phyloP scores from a whole-genome alignment of 768 basidiomycete genomes.

The Rubroboletus satanas region DNA sequence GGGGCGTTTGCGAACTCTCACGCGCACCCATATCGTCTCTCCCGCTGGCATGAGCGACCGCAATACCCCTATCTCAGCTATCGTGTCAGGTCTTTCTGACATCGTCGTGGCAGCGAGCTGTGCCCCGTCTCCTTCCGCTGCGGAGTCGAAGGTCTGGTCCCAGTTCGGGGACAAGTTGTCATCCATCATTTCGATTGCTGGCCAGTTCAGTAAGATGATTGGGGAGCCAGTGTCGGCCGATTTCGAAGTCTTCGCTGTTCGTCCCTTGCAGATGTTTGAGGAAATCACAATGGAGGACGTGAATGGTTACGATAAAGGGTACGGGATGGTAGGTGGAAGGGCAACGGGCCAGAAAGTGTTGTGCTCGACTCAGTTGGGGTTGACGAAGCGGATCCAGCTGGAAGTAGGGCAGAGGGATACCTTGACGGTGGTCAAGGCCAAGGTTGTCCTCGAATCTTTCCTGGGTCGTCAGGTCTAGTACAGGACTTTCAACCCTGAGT shows the following conservation, averaged over 20 bases:
- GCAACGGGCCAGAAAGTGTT: constrained; percentile 1
- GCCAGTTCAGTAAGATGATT: constrained; percentile 5
- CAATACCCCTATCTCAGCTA: not conserved
- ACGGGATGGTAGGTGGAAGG: no score
- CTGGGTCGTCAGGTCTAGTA: not conserved
- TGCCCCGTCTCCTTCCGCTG: not conserved
- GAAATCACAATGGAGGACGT: constrained; percentile 3
- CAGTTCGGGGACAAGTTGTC: constrained; percentile 1
- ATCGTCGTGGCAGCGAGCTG: constrained; percentile 8
- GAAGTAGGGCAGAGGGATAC: not conserved
- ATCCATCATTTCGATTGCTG: constrained; percentile 1
- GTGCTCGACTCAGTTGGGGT: constrained; percentile 12
- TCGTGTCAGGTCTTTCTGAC: not conserved
- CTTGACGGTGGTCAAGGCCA: constrained; percentile 6
- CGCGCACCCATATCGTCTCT: constrained; percentile 5
- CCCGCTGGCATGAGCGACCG: not conserved
- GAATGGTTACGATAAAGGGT: not conserved
- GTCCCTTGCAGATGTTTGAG: not conserved
- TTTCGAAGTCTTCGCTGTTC: constrained; percentile 2
- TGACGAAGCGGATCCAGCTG: constrained; percentile 5
- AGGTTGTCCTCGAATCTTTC: constrained; percentile 12
- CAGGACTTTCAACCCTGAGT: not conserved
- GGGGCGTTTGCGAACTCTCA: constrained; percentile 13
- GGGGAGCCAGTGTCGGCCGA: constrained; percentile 6
- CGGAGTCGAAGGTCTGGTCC: not conserved